These are phyloP conservation scores for Apophysomyces ossiformis DNA, from an alignment of 371 early-diverging fungal species.

Conservation along the genomic window DNA sequence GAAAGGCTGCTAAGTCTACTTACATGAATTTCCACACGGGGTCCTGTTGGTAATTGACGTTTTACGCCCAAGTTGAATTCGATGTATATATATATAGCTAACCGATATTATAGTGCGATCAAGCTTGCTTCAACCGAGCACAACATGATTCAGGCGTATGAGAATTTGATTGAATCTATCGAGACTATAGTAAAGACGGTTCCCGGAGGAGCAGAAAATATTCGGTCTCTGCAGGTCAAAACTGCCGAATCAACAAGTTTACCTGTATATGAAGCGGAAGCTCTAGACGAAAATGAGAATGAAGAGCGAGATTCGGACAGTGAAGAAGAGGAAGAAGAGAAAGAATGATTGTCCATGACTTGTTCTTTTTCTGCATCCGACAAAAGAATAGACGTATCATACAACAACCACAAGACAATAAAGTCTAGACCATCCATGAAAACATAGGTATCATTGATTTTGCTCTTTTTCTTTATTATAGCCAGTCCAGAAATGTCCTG, in stretches of 20 bases:
- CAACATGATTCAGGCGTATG: constrained; percentile 65
- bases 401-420: no score
- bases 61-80: background rate
- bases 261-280: constrained; percentile 68
- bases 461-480: no score
- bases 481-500: no score
- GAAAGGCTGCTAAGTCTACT: constrained; percentile 74
- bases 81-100: background rate
- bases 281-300: constrained; percentile 30
- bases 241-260: constrained; percentile 78
- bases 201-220: constrained; percentile 76
- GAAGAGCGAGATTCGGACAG: constrained; percentile 32
- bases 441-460: no score
- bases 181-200: constrained; percentile 62
- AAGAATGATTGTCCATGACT: background rate
- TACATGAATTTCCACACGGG: constrained; percentile 78
- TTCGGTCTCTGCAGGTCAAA: constrained; percentile 82
- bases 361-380: background rate
- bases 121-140: constrained; percentile 72
- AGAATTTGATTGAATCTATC: constrained; percentile 75
- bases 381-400: background rate
- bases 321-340: constrained; percentile 25
- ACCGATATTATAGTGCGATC: constrained; percentile 53
- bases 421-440: no score
- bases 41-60: constrained; percentile 58